Conservation (phyloP, 2,329 filamentous ascomycete genomes). For the Proliferodiscus dingleyae region DNA sequence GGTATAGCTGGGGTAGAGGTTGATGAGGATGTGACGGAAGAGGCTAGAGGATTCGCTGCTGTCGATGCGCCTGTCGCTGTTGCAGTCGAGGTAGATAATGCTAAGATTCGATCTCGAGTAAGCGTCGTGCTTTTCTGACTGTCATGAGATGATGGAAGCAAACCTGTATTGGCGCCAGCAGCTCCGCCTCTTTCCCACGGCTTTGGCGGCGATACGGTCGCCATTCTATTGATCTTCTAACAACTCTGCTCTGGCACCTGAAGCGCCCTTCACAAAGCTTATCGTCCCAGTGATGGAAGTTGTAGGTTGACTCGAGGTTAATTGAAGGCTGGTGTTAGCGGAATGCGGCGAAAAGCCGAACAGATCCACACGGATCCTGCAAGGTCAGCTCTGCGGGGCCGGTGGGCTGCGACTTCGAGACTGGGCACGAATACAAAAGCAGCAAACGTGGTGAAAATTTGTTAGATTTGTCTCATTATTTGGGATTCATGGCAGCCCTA, state of each 20-base stretch:
- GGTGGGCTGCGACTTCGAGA: too few relatives aligned
- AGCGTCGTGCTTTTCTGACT: slow-evolving; percentile 9
- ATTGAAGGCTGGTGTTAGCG: too few relatives aligned
- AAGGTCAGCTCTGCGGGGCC: not conserved
- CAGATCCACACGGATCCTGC: too few relatives aligned
- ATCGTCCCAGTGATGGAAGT: slow-evolving; percentile 11
- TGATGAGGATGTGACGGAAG: slow-evolving; percentile 36
- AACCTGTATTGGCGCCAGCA: slow-evolving; percentile 27
- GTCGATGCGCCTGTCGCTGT: slow-evolving; percentile 38
- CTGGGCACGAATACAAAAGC: not conserved
- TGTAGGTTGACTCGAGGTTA: not conserved
- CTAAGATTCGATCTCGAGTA: slow-evolving; percentile 20
- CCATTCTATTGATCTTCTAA: slow-evolving; percentile 18
- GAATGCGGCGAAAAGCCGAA: not conserved
- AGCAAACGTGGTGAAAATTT: not conserved
- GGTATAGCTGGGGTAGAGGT: slow-evolving; percentile 63
- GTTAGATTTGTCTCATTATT: too few relatives aligned
- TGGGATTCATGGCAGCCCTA: too few relatives aligned
- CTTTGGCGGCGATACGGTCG: slow-evolving; percentile 82
- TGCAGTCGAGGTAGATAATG: slow-evolving; percentile 34
- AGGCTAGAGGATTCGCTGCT: slow-evolving; percentile 36
- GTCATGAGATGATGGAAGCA: slow-evolving; percentile 13
- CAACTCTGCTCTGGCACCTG: slow-evolving; percentile 6
- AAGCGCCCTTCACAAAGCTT: slow-evolving; percentile 10
- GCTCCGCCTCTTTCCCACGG: slow-evolving; percentile 79